These are phyloP conservation scores for Xylaria palmicola DNA, from an alignment of 495 filamentous ascomycete genomes.

Conservation along the genomic window DNA sequence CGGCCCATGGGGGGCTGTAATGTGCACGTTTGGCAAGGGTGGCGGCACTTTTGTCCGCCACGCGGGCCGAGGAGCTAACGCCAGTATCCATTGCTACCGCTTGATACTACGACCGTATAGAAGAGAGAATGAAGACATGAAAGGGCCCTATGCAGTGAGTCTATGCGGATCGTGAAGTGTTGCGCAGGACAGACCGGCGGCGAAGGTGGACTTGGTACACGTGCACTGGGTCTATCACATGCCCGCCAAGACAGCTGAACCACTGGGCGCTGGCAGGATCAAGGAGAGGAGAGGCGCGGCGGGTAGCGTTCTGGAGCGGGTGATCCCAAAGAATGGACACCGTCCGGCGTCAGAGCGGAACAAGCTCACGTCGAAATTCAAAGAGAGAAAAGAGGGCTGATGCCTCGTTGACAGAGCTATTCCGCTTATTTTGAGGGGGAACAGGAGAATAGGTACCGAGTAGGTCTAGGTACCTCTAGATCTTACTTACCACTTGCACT, in stretches of 20 bases:
- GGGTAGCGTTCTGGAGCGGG: background rate
- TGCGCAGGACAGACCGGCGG: background rate
- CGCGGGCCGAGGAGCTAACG: conserved; percentile 22
- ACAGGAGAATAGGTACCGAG: no score
- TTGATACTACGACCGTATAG: background rate
- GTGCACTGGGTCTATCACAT: conserved; percentile 2
- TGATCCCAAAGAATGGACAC: background rate
- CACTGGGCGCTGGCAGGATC: background rate
- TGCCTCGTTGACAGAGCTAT: background rate
- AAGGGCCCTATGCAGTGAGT: background rate
- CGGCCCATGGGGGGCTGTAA: conserved; percentile 92
- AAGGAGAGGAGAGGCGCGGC: background rate
- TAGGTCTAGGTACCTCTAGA: background rate
- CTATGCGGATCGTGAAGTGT: background rate
- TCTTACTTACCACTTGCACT: background rate
- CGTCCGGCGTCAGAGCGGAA: background rate
- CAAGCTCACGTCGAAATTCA: background rate
- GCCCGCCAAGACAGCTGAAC: conserved; percentile 7
- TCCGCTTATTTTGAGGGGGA: no score
- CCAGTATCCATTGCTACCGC: conserved; percentile 25
- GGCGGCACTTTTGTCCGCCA: conserved; percentile 27
- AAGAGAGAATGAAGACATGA: background rate
- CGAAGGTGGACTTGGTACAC: background rate
- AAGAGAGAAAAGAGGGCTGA: background rate
- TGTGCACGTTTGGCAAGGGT: conserved; percentile 54